These are phyloP conservation scores for Myriosclerotinia duriaeana DNA, from an alignment of 2,329 filamentous ascomycete genomes.

Conservation along the genomic window DNA sequence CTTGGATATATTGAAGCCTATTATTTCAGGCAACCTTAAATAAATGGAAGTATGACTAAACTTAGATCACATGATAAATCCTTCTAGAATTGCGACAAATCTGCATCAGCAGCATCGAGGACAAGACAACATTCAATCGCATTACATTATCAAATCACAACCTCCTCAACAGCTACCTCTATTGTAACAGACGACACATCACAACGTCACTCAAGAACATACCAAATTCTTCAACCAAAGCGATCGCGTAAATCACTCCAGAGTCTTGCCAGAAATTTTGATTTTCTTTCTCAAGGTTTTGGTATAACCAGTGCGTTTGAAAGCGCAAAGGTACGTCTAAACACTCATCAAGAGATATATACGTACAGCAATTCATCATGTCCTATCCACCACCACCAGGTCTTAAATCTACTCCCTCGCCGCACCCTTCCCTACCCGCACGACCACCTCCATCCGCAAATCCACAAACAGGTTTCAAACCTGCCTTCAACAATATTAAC, in stretches of 20 bases:
- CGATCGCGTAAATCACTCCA: conserved; percentile 5
- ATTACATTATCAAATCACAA: not conserved
- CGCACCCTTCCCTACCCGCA: conserved; percentile 69
- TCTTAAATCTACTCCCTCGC: conserved; percentile 49
- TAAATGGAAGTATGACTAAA: not conserved
- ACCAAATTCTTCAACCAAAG: not conserved
- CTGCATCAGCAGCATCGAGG: not conserved
- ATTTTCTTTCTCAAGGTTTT: conserved; percentile 9
- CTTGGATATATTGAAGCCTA: not conserved
- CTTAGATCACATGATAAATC: not conserved
- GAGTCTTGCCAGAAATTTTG: not conserved
- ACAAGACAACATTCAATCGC: not conserved
- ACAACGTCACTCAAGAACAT: not conserved
- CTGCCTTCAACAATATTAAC: conserved; percentile 27
- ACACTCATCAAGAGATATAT: conserved; percentile 36
- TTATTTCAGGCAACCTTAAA: not conserved
- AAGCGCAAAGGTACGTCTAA: conserved; percentile 43
- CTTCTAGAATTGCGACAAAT: conserved; percentile 1
- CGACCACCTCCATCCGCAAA: conserved; percentile 64
- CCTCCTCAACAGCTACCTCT: not conserved
- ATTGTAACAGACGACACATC: not conserved
- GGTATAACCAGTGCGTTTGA: conserved; percentile 30
- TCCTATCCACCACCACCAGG: conserved; percentile 86
- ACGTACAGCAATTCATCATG: conserved; percentile 63
- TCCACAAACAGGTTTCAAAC: conserved; percentile 33